phyloP scores from a whole-genome alignment of 129 eudicot species.

The Ambrosia trifida region DNA sequence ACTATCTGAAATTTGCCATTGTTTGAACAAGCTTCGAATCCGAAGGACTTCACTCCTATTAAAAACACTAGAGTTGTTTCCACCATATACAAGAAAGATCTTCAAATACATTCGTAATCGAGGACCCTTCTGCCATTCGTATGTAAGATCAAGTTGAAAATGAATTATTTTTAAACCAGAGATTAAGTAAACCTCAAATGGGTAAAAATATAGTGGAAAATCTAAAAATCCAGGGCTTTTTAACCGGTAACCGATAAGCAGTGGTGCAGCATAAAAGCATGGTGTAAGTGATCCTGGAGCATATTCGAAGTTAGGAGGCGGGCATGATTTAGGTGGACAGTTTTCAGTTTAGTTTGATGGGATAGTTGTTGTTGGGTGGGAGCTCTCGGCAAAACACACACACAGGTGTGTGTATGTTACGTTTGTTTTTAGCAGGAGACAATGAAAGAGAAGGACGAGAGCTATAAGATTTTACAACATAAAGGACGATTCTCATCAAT shows the following conservation, averaged over 20 bases:
- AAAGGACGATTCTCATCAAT: no score
- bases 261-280: conserved; percentile 77
- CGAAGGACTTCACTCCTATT: conserved; percentile 62
- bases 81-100: conserved; percentile 52
- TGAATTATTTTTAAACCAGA: conserved; percentile 46
- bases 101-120: conserved; percentile 62
- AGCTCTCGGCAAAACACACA: no score
- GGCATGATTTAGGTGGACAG: no score
- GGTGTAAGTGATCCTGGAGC: conserved; percentile 45
- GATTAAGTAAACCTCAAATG: conserved; percentile 57
- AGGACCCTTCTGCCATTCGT: conserved; percentile 68
- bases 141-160: conserved; percentile 59
- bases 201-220: conserved; percentile 43
- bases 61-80: conserved; percentile 33
- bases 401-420: no score
- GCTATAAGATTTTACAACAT: no score
- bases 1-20: conserved; percentile 70
- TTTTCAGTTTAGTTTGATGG: no score
- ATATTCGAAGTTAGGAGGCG: no score
- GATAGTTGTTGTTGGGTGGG: no score
- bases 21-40: conserved; percentile 57
- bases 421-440: no score
- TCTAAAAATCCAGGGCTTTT: conserved; percentile 74
- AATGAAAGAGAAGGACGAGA: no score
- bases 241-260: conserved; percentile 64